A percentile compares a stretch with the other conserved stretches of the same genome.
Evolutionary conservation across 495 filamentous ascomycete species (phyloP).

Genomic region (Friedmanniomyces endolithicus): DNA sequence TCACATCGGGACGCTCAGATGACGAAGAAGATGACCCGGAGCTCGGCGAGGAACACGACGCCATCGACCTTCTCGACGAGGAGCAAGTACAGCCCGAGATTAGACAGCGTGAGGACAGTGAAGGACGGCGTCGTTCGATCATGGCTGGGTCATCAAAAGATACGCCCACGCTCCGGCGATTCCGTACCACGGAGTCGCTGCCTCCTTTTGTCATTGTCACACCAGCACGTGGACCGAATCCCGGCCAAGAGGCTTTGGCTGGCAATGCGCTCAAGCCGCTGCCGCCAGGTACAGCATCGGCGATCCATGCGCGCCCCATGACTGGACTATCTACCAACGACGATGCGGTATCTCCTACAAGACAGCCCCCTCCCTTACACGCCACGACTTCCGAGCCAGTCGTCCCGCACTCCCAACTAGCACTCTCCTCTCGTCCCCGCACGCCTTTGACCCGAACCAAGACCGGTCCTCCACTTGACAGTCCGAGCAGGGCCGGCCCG

Average conservation of each 20-base stretch:
- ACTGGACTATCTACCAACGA: background rate
- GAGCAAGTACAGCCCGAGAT: slow-evolving; percentile 24
- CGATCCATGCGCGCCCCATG: slow-evolving; percentile 6
- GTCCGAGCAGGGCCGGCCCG: slow-evolving; percentile 1
- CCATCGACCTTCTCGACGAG: slow-evolving; percentile 27
- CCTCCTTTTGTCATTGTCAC: slow-evolving; percentile 7
- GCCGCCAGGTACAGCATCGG: slow-evolving; percentile 3
- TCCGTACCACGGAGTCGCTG: slow-evolving; percentile 3
- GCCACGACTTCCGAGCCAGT: slow-evolving; percentile 17
- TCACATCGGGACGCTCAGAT: slow-evolving; percentile 55
- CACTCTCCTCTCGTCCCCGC: slow-evolving; percentile 1
- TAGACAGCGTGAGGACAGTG: slow-evolving; percentile 10
- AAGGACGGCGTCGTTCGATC: background rate
- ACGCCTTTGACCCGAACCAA: slow-evolving; percentile 7
- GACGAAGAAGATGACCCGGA: slow-evolving; percentile 43
- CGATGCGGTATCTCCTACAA: background rate
- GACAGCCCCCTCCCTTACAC: slow-evolving; percentile 14
- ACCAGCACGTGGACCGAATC: background rate
- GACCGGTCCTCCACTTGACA: background rate
- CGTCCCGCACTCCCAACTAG: background rate
- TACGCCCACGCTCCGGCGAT: background rate
- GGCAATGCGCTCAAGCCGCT: background rate
- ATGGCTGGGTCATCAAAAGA: slow-evolving; percentile 6
- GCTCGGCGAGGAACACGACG: slow-evolving; percentile 39
- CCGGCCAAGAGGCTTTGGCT: background rate